These are phyloP conservation scores for Haberlea rhodopensis DNA, from an alignment of 257 asterid species.

Conservation along the genomic window DNA sequence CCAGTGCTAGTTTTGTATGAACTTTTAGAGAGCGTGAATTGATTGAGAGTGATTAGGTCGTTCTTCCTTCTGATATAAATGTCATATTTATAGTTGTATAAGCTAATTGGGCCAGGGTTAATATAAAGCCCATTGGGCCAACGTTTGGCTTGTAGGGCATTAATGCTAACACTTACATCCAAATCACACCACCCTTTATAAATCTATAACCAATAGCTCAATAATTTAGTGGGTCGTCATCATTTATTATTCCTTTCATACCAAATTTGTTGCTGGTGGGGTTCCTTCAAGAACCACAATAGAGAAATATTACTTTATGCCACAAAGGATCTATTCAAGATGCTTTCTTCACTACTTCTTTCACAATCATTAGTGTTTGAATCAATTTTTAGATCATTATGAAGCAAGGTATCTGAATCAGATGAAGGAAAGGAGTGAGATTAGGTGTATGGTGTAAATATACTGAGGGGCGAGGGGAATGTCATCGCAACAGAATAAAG, in stretches of 20 bases:
- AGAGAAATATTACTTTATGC: conserved; percentile 35
- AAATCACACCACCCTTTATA: not conserved
- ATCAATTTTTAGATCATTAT: conserved; percentile 33
- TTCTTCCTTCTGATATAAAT: too few relatives aligned
- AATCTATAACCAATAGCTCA: not conserved
- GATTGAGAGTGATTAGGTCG: too few relatives aligned
- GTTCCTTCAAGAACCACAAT: conserved; percentile 35
- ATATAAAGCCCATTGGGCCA: too few relatives aligned
- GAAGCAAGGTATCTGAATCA: conserved; percentile 45
- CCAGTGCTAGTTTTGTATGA: too few relatives aligned
- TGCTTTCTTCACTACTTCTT: conserved; percentile 25
- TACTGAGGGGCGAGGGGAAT: conserved; percentile 25
- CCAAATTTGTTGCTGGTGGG: conserved; percentile 24
- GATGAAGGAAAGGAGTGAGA: conserved; percentile 33
- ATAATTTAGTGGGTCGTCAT: not conserved
- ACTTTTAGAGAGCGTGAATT: too few relatives aligned
- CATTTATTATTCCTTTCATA: not conserved
- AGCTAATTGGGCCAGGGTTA: too few relatives aligned
- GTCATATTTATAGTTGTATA: too few relatives aligned
- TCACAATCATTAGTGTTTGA: conserved; percentile 33
- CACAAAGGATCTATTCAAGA: conserved; percentile 37
- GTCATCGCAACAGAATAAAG: conserved; percentile 45
- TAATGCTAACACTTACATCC: too few relatives aligned
- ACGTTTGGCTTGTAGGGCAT: too few relatives aligned
- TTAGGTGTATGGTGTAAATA: conserved; percentile 42